phyloP scores from a whole-genome alignment of 2,329 filamentous ascomycete genomes.

The Verticillium alfalfae region DNA sequence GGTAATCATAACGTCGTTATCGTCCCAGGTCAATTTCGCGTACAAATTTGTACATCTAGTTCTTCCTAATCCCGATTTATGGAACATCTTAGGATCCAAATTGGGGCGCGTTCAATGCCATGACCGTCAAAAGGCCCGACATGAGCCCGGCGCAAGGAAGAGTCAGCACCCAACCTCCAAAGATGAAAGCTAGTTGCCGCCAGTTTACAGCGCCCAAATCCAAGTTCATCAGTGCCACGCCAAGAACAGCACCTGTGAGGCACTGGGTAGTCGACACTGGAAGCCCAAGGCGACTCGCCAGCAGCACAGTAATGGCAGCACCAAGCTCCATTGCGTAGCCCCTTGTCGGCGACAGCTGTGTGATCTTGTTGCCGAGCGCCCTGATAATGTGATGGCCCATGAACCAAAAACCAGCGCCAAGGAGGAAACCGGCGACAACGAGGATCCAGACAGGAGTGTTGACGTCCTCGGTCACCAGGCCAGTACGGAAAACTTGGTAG shows the following conservation, averaged over 20 bases:
- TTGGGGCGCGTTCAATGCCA: conserved; percentile 17
- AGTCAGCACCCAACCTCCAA: conserved; percentile 18
- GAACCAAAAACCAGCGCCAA: conserved; percentile 33
- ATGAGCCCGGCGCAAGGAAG: conserved; percentile 17
- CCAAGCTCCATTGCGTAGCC: conserved; percentile 32
- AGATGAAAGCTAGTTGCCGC: conserved; percentile 18
- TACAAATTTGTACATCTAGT: neutral
- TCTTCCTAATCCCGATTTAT: neutral
- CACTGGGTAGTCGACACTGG: conserved; percentile 21
- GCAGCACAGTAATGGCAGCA: conserved; percentile 25
- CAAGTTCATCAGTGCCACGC: conserved; percentile 17
- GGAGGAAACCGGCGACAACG: conserved; percentile 25
- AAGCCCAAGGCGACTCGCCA: conserved; percentile 15
- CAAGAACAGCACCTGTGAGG: conserved; percentile 17
- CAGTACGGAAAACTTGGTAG: conserved; percentile 27
- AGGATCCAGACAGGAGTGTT: conserved; percentile 32
- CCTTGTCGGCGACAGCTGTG: conserved; percentile 27
- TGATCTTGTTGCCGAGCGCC: conserved; percentile 32
- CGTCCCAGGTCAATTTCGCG: too few species aligned
- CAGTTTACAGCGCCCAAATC: conserved; percentile 17
- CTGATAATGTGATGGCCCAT: conserved; percentile 33
- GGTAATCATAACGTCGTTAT: too few species aligned
- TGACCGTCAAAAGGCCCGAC: conserved; percentile 15
- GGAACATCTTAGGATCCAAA: conserved; percentile 1
- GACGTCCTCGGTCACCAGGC: conserved; percentile 19